These are phyloP conservation scores for Cocos nucifera DNA, from an alignment of 176 grass and related monocot genomes.

Conservation along the genomic window DNA sequence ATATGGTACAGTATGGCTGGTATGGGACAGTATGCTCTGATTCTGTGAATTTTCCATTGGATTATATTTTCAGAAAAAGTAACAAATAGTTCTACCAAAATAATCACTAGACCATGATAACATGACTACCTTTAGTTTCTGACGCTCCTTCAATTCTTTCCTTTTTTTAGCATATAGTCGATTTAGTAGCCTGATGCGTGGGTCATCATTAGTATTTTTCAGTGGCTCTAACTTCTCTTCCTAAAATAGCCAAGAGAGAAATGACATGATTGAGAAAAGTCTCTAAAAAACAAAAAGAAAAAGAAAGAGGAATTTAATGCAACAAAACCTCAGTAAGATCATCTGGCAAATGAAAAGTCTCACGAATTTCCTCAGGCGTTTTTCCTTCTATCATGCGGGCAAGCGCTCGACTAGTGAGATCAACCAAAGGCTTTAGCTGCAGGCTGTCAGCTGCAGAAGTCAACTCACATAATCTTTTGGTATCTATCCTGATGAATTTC, in stretches of 20 bases:
- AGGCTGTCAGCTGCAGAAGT: conserved; percentile 97
- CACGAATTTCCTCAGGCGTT: conserved; percentile 96
- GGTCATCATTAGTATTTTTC: conserved; percentile 98
- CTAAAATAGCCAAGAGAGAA: conserved; percentile 27
- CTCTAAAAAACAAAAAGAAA: conserved; percentile 16
- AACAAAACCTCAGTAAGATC: conserved; percentile 78
- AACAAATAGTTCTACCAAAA: no score
- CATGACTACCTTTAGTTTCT: conserved; percentile 66
- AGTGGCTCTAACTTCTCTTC: conserved; percentile 99
- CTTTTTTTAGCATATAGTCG: conserved; percentile 96
- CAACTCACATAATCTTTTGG: conserved; percentile 87
- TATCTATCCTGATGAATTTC: conserved; percentile 91
- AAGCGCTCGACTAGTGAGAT: conserved; percentile 94
- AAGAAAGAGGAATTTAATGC: background rate
- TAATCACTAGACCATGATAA: background rate
- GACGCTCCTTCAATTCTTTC: conserved; percentile 92
- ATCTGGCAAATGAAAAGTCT: conserved; percentile 97
- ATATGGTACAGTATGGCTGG: no score
- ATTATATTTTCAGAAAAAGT: no score
- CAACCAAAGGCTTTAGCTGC: conserved; percentile 90
- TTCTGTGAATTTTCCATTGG: no score
- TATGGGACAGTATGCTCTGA: no score
- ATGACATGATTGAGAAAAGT: conserved; percentile 6
- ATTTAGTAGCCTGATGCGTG: conserved; percentile 90
- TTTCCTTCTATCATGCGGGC: conserved; percentile 98